Evolutionary conservation across 2,329 filamentous ascomycete species (phyloP), one percentile per base, ranked within the genome.

Genomic region (Colletotrichum plurivorum): DNA sequence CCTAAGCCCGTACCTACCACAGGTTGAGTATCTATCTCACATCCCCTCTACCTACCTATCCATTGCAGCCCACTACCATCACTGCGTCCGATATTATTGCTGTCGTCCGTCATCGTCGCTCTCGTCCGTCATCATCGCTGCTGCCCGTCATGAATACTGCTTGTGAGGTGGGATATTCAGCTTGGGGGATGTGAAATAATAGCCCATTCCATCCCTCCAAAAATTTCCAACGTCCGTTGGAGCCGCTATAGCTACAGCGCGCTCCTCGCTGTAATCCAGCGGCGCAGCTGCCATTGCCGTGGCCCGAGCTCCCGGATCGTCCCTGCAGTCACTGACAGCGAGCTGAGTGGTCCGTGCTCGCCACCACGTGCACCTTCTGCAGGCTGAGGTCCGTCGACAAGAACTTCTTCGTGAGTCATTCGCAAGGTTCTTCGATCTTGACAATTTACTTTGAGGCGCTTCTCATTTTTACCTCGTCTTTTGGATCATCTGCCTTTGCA

Each of bases 261-360:
- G 16, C 41, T 36, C 6, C 41, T 43, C 41, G 41, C 41, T 43
- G 54, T 59, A 51, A 51, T 41, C 45, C 57, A 41, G 57, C 57
- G 46, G 4, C 43, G 16, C 4, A 13, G 13, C 46, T 60, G 22
- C 41, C 22, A 36, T 39, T 45, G 25, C 57, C 45, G 45, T 60
- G 57, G 57, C 57, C 57, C 57, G 57, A 60, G 57, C 57, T 60
- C 57, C 57, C 57, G 57, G 46, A 57, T 45, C 54, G 46, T 51
- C 27, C 57, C 57, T 39, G 27, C 45, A 48, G 55, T 41, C 18
- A n/a, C 43, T 39, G 45, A 51, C 39, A 58, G 55, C 16, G 43
- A 31, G 55, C 41, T 27, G 55, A 20, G 27, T 27, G 55, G 43
- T 22, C 36, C 36, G 39, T 53, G 51, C 51, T 53, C 51, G 10